Evolutionary conservation across 345 rosid species (phyloP).

Genomic region (Melaleuca alternifolia): DNA sequence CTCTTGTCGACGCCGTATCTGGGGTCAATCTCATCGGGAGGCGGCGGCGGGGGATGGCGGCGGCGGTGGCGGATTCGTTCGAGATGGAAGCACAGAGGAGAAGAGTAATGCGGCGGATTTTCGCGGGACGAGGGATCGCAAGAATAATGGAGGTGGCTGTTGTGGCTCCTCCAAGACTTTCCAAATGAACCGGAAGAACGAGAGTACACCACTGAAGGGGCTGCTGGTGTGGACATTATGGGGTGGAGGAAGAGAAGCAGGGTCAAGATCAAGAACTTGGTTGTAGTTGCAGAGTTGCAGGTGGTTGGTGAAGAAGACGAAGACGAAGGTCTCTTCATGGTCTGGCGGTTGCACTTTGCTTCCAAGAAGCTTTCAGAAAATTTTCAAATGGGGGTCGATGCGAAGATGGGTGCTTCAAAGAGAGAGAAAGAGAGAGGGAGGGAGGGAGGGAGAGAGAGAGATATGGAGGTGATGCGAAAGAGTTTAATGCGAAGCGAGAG

Average conservation of each 20-base stretch:
- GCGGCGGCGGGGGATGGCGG: neutral
- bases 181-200: neutral
- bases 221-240: neutral
- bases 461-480: neutral
- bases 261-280: neutral
- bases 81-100: constrained; percentile 29
- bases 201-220: neutral
- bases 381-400: neutral
- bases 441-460: neutral
- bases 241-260: neutral
- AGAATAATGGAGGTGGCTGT: constrained; percentile 7
- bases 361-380: neutral
- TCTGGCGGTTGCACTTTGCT: neutral
- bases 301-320: neutral
- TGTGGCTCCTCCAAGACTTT: neutral
- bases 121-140: constrained; percentile 19
- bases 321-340: neutral
- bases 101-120: neutral
- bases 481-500: constrained; percentile 27
- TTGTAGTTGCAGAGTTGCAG: neutral
- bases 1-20: constrained; percentile 58
- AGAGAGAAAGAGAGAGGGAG: neutral
- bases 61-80: constrained; percentile 13
- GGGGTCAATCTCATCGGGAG: constrained; percentile 30
- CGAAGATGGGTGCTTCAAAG: neutral